These are phyloP conservation scores for Erythrophleum fordii DNA, from an alignment of 306 rosid species.

Conservation along the genomic window DNA sequence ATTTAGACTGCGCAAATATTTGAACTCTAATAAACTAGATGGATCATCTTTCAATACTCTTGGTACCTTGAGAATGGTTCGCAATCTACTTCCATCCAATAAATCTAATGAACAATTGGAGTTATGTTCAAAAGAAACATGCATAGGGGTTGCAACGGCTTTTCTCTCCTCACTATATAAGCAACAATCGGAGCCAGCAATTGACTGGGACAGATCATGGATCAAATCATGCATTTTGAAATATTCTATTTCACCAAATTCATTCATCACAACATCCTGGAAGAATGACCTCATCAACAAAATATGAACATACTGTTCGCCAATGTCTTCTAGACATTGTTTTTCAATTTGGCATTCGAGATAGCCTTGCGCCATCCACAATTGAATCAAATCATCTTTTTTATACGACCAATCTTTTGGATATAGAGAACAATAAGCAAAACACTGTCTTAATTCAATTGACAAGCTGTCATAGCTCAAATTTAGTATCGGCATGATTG, in stretches of 20 bases:
- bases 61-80: not conserved
- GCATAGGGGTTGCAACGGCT: not conserved
- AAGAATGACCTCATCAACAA: not conserved
- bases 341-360: not conserved
- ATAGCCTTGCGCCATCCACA: not conserved
- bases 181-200: not conserved
- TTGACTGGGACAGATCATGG: not conserved
- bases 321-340: not conserved
- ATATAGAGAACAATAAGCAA: conserved; percentile 19
- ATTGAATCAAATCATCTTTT: not conserved
- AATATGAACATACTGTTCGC: not conserved
- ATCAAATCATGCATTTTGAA: not conserved
- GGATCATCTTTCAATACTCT: not conserved
- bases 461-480: conserved; percentile 1
- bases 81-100: not conserved
- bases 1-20: not conserved
- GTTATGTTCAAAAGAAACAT: not conserved
- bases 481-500: not conserved
- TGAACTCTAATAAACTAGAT: not conserved
- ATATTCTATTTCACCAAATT: not conserved
- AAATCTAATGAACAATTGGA: not conserved
- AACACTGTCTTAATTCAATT: not conserved
- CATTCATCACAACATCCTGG: not conserved
- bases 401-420: not conserved
- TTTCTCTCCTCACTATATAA: not conserved